Conservation (phyloP, 2,329 filamentous ascomycete genomes). For the Dactylellina leptospora region DNA sequence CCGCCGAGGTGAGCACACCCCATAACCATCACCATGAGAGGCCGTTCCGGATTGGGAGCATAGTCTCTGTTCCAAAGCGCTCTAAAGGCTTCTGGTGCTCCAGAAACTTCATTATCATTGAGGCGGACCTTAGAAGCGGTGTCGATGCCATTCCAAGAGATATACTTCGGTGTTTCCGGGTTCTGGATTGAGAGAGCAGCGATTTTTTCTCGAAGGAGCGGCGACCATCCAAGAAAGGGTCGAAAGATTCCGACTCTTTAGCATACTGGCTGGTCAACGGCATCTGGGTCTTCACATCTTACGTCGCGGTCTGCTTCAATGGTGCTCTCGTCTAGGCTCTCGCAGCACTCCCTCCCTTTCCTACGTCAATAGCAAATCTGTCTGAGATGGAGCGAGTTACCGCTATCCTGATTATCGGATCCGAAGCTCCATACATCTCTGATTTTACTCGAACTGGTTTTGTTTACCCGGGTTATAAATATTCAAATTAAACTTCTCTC, state of each 20-base stretch:
- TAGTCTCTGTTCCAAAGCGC: constrained; percentile 83
- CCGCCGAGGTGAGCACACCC: constrained; percentile 62
- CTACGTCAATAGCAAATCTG: constrained; percentile 51
- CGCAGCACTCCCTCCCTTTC: constrained; percentile 31
- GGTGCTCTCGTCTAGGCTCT: constrained; percentile 11
- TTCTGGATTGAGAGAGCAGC: constrained; percentile 62
- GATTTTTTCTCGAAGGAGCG: constrained; percentile 67
- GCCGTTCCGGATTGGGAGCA: constrained; percentile 72
- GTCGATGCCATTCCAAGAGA: constrained; percentile 71
- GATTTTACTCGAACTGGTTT: background rate
- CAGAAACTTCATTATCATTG: constrained; percentile 72
- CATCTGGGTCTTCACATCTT: no score
- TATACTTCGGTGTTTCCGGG: background rate
- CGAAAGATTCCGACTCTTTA: constrained; percentile 60
- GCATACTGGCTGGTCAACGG: no score
- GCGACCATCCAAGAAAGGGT: constrained; percentile 65
- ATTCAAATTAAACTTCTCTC: background rate
- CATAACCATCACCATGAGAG: constrained; percentile 63
- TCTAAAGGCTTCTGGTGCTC: constrained; percentile 76
- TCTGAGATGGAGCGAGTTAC: constrained; percentile 36
- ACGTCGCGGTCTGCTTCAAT: no score
- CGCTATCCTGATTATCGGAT: constrained; percentile 27
- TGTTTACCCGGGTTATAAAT: no score
- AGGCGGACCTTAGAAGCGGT: constrained; percentile 81
- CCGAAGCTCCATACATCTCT: background rate